These are phyloP conservation scores for Chlorella sp. DNA, from an alignment of 139 green algal genomes.

Conservation along the genomic window DNA sequence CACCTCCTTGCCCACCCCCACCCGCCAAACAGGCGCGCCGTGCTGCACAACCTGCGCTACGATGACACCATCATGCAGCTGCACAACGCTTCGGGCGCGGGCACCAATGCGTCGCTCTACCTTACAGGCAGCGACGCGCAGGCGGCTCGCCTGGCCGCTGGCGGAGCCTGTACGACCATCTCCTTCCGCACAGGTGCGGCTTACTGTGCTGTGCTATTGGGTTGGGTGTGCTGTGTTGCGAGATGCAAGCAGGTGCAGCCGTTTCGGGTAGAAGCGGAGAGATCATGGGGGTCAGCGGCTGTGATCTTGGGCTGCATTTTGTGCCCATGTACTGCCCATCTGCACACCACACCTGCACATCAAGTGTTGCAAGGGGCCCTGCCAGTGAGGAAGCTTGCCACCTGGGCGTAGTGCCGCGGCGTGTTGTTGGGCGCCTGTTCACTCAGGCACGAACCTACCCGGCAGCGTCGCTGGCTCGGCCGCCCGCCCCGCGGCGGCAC, in stretches of 20 bases:
- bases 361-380: neutral
- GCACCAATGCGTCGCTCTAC: conserved; percentile 37
- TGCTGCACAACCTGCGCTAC: conserved; percentile 88
- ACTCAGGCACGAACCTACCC: conserved; percentile 22
- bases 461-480: neutral
- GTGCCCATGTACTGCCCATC: neutral
- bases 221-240: neutral
- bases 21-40: conserved; percentile 54
- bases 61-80: conserved; percentile 72
- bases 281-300: too few relatives aligned
- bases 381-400: conserved; percentile 10
- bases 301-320: too few relatives aligned
- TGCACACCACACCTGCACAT: too few relatives aligned
- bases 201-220: neutral
- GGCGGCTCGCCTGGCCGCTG: conserved; percentile 20
- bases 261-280: too few relatives aligned
- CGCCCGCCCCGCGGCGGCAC: conserved; percentile 5
- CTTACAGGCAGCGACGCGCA: conserved; percentile 27
- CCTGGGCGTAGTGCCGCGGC: neutral
- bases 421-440: neutral
- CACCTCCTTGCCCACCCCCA: neutral
- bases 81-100: conserved; percentile 78
- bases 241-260: too few relatives aligned
- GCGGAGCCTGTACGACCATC: conserved; percentile 58
- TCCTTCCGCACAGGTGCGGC: conserved; percentile 66